Evolutionary conservation across 306 rosid species (phyloP).

Genomic region (Prinsepia uniflora): DNA sequence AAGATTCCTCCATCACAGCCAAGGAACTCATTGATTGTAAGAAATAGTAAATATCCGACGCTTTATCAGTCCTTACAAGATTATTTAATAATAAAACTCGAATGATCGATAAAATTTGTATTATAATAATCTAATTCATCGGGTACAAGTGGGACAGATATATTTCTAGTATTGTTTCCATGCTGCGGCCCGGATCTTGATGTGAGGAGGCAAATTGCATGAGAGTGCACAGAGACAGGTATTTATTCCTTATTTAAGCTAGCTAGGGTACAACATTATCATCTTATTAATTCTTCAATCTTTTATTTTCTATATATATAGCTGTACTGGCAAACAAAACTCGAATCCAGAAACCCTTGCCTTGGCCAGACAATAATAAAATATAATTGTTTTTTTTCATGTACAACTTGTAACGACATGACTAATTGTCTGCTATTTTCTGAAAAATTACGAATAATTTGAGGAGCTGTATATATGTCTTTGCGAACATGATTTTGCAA

Average conservation of each 20-base stretch:
- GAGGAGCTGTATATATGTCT: neutral
- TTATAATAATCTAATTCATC: neutral
- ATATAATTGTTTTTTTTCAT: conserved; percentile 12
- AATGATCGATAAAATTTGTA: neutral
- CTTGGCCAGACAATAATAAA: neutral
- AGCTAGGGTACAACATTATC: too few relatives aligned
- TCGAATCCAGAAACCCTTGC: conserved; percentile 11
- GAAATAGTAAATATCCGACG: too few relatives aligned
- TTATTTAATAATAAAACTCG: too few relatives aligned
- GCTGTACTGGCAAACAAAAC: conserved; percentile 4
- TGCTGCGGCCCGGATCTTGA: neutral
- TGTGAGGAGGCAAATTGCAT: neutral
- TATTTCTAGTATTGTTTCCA: neutral
- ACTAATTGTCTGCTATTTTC: conserved; percentile 8
- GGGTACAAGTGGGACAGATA: neutral
- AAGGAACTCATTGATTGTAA: neutral
- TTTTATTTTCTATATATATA: neutral
- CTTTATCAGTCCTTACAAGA: too few relatives aligned
- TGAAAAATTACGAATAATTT: neutral
- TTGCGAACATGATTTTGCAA: neutral
- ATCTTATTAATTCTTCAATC: neutral
- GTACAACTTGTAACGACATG: conserved; percentile 13
- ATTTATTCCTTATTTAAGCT: neutral
- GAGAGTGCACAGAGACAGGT: neutral
- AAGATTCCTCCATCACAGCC: neutral